Conservation (phyloP, 2,329 filamentous ascomycete genomes). For the Ceratocystis cacaofunesta region DNA sequence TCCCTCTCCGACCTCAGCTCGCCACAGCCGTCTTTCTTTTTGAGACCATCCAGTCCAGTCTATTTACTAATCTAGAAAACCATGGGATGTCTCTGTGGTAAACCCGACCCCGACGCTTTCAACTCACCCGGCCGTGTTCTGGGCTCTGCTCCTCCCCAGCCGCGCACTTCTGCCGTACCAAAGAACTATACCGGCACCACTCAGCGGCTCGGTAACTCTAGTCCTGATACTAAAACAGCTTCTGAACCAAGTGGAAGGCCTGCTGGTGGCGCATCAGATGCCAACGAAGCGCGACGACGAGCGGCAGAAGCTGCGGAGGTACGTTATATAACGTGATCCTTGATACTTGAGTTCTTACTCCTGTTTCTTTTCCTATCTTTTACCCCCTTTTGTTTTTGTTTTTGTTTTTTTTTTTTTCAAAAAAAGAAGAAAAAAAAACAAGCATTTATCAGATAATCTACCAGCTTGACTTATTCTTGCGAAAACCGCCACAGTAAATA, state of each 20-base stretch:
- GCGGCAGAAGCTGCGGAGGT: slow-evolving; percentile 15
- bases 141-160: slow-evolving; percentile 35
- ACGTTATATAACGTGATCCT: not conserved
- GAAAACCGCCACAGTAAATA: not conserved
- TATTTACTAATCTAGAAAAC: slow-evolving; percentile 15
- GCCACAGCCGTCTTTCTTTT: not conserved
- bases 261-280: slow-evolving; percentile 5
- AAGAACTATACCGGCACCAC: slow-evolving; percentile 19
- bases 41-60: too few species aligned
- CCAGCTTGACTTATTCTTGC: not conserved
- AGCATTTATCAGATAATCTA: not conserved
- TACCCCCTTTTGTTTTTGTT: not conserved
- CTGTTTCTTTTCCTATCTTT: too few species aligned
- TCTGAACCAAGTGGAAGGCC: not conserved
- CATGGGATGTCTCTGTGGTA: slow-evolving; percentile 85
- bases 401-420: not conserved
- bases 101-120: slow-evolving; percentile 53
- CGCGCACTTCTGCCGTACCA: slow-evolving; percentile 37
- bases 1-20: not conserved
- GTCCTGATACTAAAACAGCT: not conserved
- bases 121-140: slow-evolving; percentile 57
- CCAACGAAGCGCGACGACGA: slow-evolving; percentile 12
- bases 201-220: slow-evolving; percentile 9
- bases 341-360: too few species aligned
- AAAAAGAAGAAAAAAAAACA: not conserved